A percentile compares a stretch with the other conserved stretches of the same genome.
These are phyloP conservation scores for Barnettozyma salicaria DNA, from an alignment of 805 yeast species.

Conservation along the genomic window DNA sequence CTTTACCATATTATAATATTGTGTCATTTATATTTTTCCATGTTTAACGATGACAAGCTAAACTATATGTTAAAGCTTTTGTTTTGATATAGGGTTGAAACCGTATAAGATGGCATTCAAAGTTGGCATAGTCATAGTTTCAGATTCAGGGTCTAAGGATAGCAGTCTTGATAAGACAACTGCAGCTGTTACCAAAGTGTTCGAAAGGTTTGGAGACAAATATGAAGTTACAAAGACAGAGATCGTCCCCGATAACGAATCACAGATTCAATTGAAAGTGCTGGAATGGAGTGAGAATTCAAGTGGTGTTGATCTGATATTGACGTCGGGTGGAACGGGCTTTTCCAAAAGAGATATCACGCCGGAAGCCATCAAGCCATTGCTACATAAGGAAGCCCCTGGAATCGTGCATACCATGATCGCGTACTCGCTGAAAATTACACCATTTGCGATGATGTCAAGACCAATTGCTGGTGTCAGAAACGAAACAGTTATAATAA, in stretches of 20 bases:
- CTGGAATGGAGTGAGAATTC: conserved; percentile 24
- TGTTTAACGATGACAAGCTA: too few species aligned
- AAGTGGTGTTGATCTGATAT: conserved; percentile 23
- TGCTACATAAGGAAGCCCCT: conserved; percentile 40
- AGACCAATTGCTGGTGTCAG: conserved; percentile 46
- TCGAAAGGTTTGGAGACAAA: conserved; percentile 2
- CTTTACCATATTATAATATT: too few species aligned
- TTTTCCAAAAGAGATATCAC: conserved; percentile 40
- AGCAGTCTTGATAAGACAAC: conserved; percentile 4
- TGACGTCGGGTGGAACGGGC: conserved; percentile 54
- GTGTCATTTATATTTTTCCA: too few species aligned
- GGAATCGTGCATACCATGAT: conserved; percentile 47
- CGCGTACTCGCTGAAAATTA: conserved; percentile 34
- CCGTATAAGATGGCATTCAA: not conserved
- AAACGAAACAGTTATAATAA: conserved; percentile 33
- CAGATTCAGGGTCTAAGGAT: conserved; percentile 4
- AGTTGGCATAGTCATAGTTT: conserved; percentile 8
- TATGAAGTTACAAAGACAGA: conserved; percentile 12
- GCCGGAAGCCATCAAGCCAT: conserved; percentile 43
- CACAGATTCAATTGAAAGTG: conserved; percentile 18
- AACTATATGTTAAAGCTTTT: not conserved
- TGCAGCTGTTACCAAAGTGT: conserved; percentile 2
- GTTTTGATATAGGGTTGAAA: not conserved
- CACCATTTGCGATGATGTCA: conserved; percentile 44
- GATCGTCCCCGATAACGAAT: conserved; percentile 35